These are phyloP conservation scores for Penicillium polonicum DNA, from an alignment of 2,329 filamentous ascomycete species.

Conservation along the genomic window DNA sequence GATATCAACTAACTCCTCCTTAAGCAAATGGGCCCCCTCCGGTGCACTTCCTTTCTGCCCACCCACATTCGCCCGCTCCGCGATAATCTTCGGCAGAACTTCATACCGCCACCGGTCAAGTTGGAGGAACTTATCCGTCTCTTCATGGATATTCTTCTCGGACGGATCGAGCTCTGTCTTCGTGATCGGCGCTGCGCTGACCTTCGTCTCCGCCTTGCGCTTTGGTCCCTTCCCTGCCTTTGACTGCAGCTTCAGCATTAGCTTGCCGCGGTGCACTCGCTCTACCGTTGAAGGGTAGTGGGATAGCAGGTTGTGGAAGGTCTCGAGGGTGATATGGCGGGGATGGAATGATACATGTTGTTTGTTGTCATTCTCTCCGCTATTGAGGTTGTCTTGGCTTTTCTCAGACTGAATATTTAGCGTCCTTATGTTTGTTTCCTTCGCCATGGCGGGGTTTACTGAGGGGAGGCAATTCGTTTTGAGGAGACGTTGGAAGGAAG, in stretches of 20 bases:
- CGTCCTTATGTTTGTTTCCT: neutral
- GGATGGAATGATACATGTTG: constrained; percentile 23
- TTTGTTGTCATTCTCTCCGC: neutral
- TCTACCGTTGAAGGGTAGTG: constrained; percentile 30
- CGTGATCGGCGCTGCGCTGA: neutral
- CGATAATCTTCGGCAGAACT: constrained; percentile 29
- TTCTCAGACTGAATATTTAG: neutral
- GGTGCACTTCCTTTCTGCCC: constrained; percentile 9
- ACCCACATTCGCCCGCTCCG: constrained; percentile 7
- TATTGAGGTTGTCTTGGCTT: neutral
- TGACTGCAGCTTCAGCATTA: constrained; percentile 18
- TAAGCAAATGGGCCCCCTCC: constrained; percentile 27
- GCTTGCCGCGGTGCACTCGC: constrained; percentile 26
- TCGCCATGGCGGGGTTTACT: neutral
- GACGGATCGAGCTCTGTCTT: constrained; percentile 4
- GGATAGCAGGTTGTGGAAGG: constrained; percentile 29
- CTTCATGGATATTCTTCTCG: constrained; percentile 16
- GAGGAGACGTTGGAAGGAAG: neutral
- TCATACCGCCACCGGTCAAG: constrained; percentile 43
- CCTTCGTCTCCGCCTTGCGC: constrained; percentile 10
- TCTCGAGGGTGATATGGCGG: constrained; percentile 24
- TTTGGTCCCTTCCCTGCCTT: constrained; percentile 19
- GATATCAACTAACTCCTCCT: constrained; percentile 38
- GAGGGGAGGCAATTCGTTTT: neutral
- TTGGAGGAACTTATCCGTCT: constrained; percentile 29